Conservation (phyloP, 208 protist species). For the Crithidia mellificae region DNA sequence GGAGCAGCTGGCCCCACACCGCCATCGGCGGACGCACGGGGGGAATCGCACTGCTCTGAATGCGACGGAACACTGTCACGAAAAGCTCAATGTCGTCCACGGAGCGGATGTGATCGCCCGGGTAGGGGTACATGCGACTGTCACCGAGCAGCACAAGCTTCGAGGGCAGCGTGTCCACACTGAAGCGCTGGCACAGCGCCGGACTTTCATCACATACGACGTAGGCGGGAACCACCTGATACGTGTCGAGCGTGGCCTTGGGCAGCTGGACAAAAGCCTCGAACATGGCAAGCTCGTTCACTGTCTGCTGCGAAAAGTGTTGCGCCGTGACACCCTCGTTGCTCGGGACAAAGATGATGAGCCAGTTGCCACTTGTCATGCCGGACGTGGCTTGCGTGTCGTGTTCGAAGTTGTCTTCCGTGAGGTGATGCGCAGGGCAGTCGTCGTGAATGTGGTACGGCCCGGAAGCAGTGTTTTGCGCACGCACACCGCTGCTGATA, state of each 20-base stretch:
- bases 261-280: slow-evolving; percentile 22
- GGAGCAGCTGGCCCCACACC: slow-evolving; percentile 21
- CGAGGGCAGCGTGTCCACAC: slow-evolving; percentile 1
- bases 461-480: not conserved
- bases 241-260: slow-evolving; percentile 4
- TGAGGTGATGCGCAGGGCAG: slow-evolving; percentile 20
- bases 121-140: slow-evolving; percentile 27
- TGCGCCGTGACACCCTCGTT: slow-evolving; percentile 22
- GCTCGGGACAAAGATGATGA: slow-evolving; percentile 31
- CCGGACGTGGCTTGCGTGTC: slow-evolving; percentile 28
- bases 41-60: slow-evolving; percentile 27
- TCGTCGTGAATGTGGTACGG: slow-evolving; percentile 15
- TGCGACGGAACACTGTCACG: slow-evolving; percentile 26
- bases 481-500: not conserved
- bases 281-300: slow-evolving; percentile 22
- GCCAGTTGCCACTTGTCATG: slow-evolving; percentile 37
- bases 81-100: slow-evolving; percentile 32
- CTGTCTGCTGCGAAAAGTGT: slow-evolving; percentile 17
- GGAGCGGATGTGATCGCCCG: slow-evolving; percentile 14
- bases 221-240: slow-evolving; percentile 29
- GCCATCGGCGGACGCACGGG: slow-evolving; percentile 7
- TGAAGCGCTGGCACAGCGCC: slow-evolving; percentile 22
- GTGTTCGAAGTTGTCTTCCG: slow-evolving; percentile 23
- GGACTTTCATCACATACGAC: slow-evolving; percentile 33
- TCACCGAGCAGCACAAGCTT: slow-evolving; percentile 19